A percentile compares a stretch with the other conserved stretches of the same genome.
Evolutionary conservation across 805 yeast genomes (phyloP).

Genomic region (Pichia rugopelliculosa): DNA sequence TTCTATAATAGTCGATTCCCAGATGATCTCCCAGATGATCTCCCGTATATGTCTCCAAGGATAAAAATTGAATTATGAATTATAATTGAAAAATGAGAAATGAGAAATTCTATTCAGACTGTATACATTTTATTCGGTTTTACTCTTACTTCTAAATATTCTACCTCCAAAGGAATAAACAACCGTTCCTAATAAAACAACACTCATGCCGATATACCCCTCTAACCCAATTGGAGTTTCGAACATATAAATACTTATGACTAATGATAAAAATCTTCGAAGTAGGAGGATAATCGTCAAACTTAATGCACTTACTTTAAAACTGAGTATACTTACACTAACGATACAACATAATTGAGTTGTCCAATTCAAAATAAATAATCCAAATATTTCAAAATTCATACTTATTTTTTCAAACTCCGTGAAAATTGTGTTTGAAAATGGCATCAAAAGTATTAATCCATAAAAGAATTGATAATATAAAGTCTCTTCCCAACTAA

Average conservation of each 20-base stretch:
- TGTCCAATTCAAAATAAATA: slow-evolving; percentile 36
- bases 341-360: slow-evolving; percentile 58
- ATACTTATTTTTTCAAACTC: slow-evolving; percentile 11
- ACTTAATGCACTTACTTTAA: slow-evolving; percentile 53
- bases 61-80: too few relatives aligned
- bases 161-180: slow-evolving; percentile 28
- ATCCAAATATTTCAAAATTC: slow-evolving; percentile 10
- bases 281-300: slow-evolving; percentile 53
- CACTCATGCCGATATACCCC: slow-evolving; percentile 39
- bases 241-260: slow-evolving; percentile 49
- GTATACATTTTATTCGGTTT: background rate
- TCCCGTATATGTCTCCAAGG: too few relatives aligned
- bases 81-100: too few relatives aligned
- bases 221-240: slow-evolving; percentile 34
- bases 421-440: slow-evolving; percentile 20
- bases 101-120: too few relatives aligned
- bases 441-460: slow-evolving; percentile 43
- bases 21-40: too few relatives aligned
- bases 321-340: slow-evolving; percentile 60
- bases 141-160: background rate
- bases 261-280: slow-evolving; percentile 54
- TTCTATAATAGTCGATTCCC: too few relatives aligned
- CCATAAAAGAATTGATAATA: slow-evolving; percentile 54
- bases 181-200: slow-evolving; percentile 51
- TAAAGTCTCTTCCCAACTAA: slow-evolving; percentile 55